phyloP scores from a whole-genome alignment of 257 asterid species.

The Forsythia viridissima region DNA sequence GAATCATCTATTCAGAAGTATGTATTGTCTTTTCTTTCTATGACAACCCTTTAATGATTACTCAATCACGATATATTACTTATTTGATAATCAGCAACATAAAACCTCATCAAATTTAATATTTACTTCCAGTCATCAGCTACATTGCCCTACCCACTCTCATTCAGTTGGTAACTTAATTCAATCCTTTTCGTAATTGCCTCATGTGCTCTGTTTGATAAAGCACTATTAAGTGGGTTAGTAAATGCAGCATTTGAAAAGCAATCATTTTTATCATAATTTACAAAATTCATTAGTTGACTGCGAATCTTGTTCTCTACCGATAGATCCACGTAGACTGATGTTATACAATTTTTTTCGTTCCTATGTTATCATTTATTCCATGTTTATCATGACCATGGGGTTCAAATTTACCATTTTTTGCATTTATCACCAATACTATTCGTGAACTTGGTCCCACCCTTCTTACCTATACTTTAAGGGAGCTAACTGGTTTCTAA shows the following conservation, averaged over 20 bases:
- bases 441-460: background rate
- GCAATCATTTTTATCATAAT: background rate
- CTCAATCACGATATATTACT: background rate
- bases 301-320: background rate
- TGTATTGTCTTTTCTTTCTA: constrained; percentile 11
- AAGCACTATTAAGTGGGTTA: background rate
- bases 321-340: background rate
- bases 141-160: background rate
- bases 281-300: background rate
- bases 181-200: background rate
- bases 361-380: background rate
- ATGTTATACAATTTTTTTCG: background rate
- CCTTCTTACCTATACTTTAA: background rate
- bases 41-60: background rate
- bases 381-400: background rate
- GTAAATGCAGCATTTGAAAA: background rate
- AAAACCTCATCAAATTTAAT: background rate
- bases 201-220: background rate
- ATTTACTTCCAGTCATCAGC: background rate
- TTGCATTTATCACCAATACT: background rate
- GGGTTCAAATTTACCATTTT: background rate
- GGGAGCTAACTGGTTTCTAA: background rate
- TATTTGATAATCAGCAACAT: background rate
- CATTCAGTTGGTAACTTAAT: background rate
- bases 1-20: constrained; percentile 92